Conservation (phyloP, 2,329 filamentous ascomycete genomes). For the Epichloe festucae region DNA sequence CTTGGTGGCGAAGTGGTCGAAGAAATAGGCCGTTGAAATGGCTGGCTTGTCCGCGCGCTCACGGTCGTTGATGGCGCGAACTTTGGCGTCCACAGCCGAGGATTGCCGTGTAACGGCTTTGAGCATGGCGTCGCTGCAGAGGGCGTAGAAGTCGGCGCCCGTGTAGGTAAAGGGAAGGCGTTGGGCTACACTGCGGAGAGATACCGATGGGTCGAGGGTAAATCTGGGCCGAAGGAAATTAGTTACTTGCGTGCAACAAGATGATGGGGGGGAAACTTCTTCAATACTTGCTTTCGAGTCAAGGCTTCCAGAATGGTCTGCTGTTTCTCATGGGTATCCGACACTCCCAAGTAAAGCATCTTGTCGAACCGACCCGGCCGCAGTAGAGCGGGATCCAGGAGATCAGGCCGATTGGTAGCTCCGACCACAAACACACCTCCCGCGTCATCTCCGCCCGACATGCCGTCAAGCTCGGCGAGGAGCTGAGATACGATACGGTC, state of each 20-base stretch:
- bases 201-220: slow-evolving; percentile 66
- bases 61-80: slow-evolving; percentile 51
- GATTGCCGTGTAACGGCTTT: slow-evolving; percentile 94
- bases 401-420: slow-evolving; percentile 86
- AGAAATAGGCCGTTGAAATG: slow-evolving; percentile 85
- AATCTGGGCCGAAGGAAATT: slow-evolving; percentile 43
- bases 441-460: slow-evolving; percentile 81
- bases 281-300: slow-evolving; percentile 66
- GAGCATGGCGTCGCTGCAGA: slow-evolving; percentile 97
- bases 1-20: slow-evolving; percentile 76
- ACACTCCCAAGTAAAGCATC: slow-evolving; percentile 94
- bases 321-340: slow-evolving; percentile 94
- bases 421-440: slow-evolving; percentile 94
- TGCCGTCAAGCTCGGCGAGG: slow-evolving; percentile 88
- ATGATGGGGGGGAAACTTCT: background rate
- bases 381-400: slow-evolving; percentile 80
- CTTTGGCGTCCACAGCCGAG: slow-evolving; percentile 68
- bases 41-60: slow-evolving; percentile 21
- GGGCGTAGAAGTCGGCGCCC: slow-evolving; percentile 89
- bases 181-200: slow-evolving; percentile 60
- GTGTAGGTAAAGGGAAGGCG: slow-evolving; percentile 90
- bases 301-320: slow-evolving; percentile 86
- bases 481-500: slow-evolving; percentile 93
- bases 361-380: slow-evolving; percentile 92
- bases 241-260: background rate